These are phyloP conservation scores for Discostella pseudostelligera DNA, from an alignment of 108 stramenopile species.

Conservation along the genomic window DNA sequence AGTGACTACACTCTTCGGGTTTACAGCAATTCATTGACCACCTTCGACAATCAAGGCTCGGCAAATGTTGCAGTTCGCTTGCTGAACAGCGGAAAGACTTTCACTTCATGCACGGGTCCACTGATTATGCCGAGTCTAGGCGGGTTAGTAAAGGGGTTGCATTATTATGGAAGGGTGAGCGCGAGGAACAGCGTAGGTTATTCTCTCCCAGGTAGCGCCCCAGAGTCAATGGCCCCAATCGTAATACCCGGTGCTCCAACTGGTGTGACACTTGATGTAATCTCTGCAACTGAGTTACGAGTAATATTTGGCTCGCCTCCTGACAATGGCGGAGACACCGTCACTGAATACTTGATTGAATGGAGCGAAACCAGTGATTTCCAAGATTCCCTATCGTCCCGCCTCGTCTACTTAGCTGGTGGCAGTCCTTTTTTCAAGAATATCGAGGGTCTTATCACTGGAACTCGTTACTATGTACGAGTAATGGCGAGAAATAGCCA, in stretches of 20 bases:
- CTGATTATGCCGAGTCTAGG: slow-evolving; percentile 59
- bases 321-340: slow-evolving; percentile 79
- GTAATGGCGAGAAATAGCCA: slow-evolving; percentile 74
- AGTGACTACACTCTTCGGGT: slow-evolving; percentile 59
- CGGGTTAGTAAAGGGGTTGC: slow-evolving; percentile 64
- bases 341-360: slow-evolving; percentile 74
- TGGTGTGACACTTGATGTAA: slow-evolving; percentile 62
- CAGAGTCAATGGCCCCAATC: slow-evolving; percentile 56
- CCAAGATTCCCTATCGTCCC: slow-evolving; percentile 23
- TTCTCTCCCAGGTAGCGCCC: slow-evolving; percentile 42
- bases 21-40: slow-evolving; percentile 30
- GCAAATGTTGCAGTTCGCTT: slow-evolving; percentile 38
- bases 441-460: slow-evolving; percentile 61
- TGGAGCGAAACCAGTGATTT: slow-evolving; percentile 62
- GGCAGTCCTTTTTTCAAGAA: slow-evolving; percentile 80
- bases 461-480: slow-evolving; percentile 70
- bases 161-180: slow-evolving; percentile 80
- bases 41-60: slow-evolving; percentile 25
- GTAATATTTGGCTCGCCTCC: slow-evolving; percentile 70
- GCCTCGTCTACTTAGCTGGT: slow-evolving; percentile 55
- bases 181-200: slow-evolving; percentile 78
- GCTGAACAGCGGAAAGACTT: slow-evolving; percentile 52
- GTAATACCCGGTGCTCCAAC: slow-evolving; percentile 75
- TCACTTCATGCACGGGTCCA: slow-evolving; percentile 53
- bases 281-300: slow-evolving; percentile 64